Percentiles rank a stretch among this genome's conserved stretches.
Evolutionary conservation across 106 monocot genomes (phyloP).

Genomic region (Dioscorea zingiberensis): DNA sequence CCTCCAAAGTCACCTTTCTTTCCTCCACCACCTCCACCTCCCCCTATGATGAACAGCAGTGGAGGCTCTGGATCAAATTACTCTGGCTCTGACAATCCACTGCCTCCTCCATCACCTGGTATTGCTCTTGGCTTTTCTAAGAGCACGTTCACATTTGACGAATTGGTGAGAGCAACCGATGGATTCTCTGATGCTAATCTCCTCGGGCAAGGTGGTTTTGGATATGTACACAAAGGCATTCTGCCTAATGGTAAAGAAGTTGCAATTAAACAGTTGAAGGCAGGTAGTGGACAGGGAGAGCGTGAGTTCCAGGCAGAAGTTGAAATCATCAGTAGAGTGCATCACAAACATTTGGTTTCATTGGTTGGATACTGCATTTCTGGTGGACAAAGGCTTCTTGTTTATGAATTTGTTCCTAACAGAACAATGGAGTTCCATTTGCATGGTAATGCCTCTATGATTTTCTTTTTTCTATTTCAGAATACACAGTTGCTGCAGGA

Average conservation of each 20-base stretch:
- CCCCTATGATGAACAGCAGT: conserved; percentile 16
- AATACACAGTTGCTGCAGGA: too few species aligned
- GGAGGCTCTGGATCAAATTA: conserved; percentile 27
- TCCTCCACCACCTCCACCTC: conserved; percentile 9
- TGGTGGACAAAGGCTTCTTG: conserved; percentile 30
- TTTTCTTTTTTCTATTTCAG: too few species aligned
- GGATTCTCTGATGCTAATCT: conserved; percentile 41
- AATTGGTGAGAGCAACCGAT: conserved; percentile 27
- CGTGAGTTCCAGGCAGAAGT: conserved; percentile 59
- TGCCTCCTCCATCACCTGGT: conserved; percentile 21
- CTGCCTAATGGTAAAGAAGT: conserved; percentile 41
- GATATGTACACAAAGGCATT: conserved; percentile 42
- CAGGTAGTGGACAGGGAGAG: conserved; percentile 50
- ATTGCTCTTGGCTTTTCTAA: conserved; percentile 15
- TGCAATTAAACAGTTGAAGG: conserved; percentile 43
- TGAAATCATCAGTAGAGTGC: conserved; percentile 47
- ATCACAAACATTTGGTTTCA: conserved; percentile 43
- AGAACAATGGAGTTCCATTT: conserved; percentile 51
- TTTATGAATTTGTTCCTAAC: conserved; percentile 51
- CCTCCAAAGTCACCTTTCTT: conserved; percentile 10
- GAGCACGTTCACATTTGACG: conserved; percentile 31
- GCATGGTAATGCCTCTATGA: conserved; percentile 21
- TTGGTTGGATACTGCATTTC: conserved; percentile 47
- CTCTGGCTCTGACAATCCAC: conserved; percentile 17
- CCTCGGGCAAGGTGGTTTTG: conserved; percentile 43